Percentiles rank a stretch among this genome's conserved stretches.
Conservation (phyloP, 805 yeast genomes). For the Wickerhamiella sorbophila region DNA sequence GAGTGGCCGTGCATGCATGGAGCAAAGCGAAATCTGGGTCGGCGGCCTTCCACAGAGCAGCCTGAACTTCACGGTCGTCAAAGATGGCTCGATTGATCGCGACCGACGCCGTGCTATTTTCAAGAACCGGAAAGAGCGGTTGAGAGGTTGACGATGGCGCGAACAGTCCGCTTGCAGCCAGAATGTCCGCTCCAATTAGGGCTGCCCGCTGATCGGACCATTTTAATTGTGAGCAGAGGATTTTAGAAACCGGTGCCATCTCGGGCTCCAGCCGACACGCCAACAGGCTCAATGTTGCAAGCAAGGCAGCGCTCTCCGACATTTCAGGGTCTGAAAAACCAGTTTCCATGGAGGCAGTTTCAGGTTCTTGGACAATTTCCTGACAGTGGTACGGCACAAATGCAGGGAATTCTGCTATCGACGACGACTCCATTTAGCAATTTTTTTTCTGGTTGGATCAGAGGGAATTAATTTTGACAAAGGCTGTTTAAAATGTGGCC, state of each 20-base stretch:
- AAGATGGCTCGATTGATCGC: background rate
- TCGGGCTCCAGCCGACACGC: constrained; percentile 2
- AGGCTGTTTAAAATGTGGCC: background rate
- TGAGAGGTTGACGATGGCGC: background rate
- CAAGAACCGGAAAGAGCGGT: background rate
- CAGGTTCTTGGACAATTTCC: background rate
- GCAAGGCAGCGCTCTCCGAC: background rate
- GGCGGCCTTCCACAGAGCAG: background rate
- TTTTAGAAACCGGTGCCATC: background rate
- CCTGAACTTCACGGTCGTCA: background rate
- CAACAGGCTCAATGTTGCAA: background rate
- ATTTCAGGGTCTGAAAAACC: background rate
- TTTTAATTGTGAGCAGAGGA: background rate
- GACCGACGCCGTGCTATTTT: background rate
- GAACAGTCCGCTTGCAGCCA: background rate
- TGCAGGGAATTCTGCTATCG: background rate
- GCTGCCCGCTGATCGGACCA: background rate
- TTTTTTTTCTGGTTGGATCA: too few species aligned
- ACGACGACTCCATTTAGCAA: background rate
- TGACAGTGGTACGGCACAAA: background rate
- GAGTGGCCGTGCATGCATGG: background rate
- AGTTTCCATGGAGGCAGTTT: background rate
- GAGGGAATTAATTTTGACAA: too few species aligned
- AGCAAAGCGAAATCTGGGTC: constrained; percentile 1
- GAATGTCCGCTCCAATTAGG: constrained; percentile 1